A percentile compares a stretch with the other conserved stretches of the same genome.
Evolutionary conservation across 768 basidiomycete genomes (phyloP).

Genomic region (Lyophyllum decastes): DNA sequence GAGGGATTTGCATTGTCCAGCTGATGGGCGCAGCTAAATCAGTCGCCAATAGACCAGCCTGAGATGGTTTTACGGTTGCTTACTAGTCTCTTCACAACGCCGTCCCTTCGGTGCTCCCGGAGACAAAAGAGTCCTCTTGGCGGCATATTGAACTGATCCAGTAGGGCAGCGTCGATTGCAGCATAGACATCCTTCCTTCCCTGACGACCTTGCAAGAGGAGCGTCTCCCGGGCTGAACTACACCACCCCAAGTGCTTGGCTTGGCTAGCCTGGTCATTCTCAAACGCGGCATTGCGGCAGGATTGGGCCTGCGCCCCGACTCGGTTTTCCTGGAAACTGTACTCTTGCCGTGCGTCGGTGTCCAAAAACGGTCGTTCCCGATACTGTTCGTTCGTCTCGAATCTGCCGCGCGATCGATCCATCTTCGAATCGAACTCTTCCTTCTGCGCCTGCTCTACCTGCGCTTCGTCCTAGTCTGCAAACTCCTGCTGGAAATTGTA

Average conservation of each 20-base stretch:
- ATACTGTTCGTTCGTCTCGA: neutral
- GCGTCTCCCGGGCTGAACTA: neutral
- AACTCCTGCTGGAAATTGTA: neutral
- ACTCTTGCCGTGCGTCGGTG: neutral
- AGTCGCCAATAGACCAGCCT: neutral
- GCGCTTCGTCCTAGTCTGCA: neutral
- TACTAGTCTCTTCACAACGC: neutral
- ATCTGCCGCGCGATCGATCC: neutral
- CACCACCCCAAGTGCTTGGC: neutral
- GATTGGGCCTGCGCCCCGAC: neutral
- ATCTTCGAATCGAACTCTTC: neutral
- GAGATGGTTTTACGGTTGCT: neutral
- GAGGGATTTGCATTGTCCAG: neutral
- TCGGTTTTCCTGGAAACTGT: neutral
- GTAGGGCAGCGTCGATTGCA: neutral
- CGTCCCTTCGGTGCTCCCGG: neutral
- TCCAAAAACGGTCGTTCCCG: neutral
- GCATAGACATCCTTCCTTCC: neutral
- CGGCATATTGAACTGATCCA: conserved; percentile 1
- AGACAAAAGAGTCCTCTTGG: neutral
- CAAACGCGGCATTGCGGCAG: neutral
- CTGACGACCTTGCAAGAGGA: neutral
- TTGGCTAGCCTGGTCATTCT: neutral
- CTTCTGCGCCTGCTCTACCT: neutral
- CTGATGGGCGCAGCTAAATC: neutral